phyloP scores from a whole-genome alignment of 345 rosid species.

The Melaleuca quinquenervia region DNA sequence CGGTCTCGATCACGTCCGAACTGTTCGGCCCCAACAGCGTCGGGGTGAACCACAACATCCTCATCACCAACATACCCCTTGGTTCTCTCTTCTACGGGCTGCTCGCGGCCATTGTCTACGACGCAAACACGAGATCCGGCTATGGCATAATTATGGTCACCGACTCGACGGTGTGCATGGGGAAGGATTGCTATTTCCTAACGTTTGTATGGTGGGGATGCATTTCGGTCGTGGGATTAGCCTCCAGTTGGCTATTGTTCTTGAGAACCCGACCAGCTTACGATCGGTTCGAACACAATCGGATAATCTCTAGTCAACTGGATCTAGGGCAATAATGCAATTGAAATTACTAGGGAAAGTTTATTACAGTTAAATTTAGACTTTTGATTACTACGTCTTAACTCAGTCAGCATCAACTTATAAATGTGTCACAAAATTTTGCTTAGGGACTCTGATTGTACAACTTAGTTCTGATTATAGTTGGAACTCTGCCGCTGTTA shows the following conservation, averaged over 20 bases:
- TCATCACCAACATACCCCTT: slow-evolving; percentile 85
- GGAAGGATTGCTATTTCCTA: slow-evolving; percentile 58
- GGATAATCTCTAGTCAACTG: slow-evolving; percentile 11
- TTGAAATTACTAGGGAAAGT: not conserved
- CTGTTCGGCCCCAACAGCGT: slow-evolving; percentile 86
- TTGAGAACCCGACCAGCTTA: slow-evolving; percentile 73
- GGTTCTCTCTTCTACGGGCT: slow-evolving; percentile 83
- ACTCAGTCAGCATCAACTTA: not conserved
- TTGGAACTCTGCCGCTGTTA: not conserved
- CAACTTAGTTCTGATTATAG: not conserved
- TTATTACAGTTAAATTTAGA: not conserved
- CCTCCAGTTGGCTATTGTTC: slow-evolving; percentile 49
- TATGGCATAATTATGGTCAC: not conserved
- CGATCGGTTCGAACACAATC: slow-evolving; percentile 51
- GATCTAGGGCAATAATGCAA: not conserved
- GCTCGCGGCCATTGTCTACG: slow-evolving; percentile 77
- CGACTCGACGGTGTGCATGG: slow-evolving; percentile 62
- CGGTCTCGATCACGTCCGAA: slow-evolving; percentile 89
- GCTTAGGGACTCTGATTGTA: not conserved
- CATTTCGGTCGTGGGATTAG: slow-evolving; percentile 57
- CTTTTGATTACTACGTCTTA: not conserved
- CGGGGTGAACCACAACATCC: slow-evolving; percentile 89
- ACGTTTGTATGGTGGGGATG: slow-evolving; percentile 85
- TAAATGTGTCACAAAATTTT: not conserved
- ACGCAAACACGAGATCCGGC: slow-evolving; percentile 26